These are phyloP conservation scores for Aspergillus melleus DNA, from an alignment of 2,329 filamentous ascomycete genomes.

Conservation along the genomic window DNA sequence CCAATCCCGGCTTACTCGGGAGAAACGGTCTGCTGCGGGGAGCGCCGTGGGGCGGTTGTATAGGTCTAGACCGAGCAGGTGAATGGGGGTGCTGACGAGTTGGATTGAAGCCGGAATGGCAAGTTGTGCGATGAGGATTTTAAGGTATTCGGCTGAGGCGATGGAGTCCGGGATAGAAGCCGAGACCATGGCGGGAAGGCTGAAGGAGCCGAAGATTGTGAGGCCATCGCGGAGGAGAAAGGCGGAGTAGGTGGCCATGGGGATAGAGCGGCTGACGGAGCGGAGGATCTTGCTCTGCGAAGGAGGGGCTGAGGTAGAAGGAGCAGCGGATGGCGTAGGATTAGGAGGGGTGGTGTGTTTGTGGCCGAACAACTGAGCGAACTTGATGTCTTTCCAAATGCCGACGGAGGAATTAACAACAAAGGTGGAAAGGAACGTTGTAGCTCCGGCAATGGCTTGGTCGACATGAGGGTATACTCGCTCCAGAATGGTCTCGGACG, in stretches of 20 bases:
- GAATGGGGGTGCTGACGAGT: conserved; percentile 75
- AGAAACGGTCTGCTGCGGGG: conserved; percentile 58
- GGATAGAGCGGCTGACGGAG: conserved; percentile 39
- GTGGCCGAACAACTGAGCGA: conserved; percentile 69
- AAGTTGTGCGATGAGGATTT: conserved; percentile 83
- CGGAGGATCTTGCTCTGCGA: conserved; percentile 23
- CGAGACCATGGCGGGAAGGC: conserved; percentile 34
- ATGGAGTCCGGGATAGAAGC: conserved; percentile 68
- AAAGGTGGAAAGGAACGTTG: conserved; percentile 76
- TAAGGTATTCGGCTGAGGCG: conserved; percentile 75
- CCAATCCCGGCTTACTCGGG: conserved; percentile 71
- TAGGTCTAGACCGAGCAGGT: conserved; percentile 78
- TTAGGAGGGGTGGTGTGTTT: conserved; percentile 14
- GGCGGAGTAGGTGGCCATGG: conserved; percentile 53
- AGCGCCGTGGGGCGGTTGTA: conserved; percentile 65
- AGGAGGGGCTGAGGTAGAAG: conserved; percentile 6
- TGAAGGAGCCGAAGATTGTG: conserved; percentile 66
- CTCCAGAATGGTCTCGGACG: conserved; percentile 75
- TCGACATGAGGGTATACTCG: conserved; percentile 50
- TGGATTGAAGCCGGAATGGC: conserved; percentile 75
- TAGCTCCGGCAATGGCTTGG: conserved; percentile 67
- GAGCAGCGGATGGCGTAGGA: conserved; percentile 1
- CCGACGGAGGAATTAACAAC: conserved; percentile 75
- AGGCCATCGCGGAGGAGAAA: conserved; percentile 79
- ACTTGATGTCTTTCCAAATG: conserved; percentile 79